Conservation (phyloP, 2,329 filamentous ascomycete genomes). For the Sporothrix pallida region DNA sequence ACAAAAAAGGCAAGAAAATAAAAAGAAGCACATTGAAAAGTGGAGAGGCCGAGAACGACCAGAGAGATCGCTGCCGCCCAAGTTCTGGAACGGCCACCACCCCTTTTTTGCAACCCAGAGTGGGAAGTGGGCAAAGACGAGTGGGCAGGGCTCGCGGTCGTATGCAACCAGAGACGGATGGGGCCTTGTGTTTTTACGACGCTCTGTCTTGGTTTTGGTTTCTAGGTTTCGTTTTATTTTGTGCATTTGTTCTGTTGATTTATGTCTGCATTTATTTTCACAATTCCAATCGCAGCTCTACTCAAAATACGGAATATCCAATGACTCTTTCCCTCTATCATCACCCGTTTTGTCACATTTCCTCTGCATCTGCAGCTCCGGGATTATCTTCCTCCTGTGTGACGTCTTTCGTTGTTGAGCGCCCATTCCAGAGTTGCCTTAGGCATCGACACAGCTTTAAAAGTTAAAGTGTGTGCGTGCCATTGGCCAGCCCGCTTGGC, state of each 20-base stretch:
- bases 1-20: background rate
- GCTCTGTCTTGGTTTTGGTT: background rate
- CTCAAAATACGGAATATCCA: too few relatives aligned
- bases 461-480: background rate
- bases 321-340: background rate
- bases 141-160: conserved; percentile 31
- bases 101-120: conserved; percentile 14
- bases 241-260: background rate
- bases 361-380: conserved; percentile 14
- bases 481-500: conserved; percentile 11
- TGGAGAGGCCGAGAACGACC: conserved; percentile 11
- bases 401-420: conserved; percentile 18
- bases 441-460: conserved; percentile 18
- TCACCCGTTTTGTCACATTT: conserved; percentile 1
- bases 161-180: background rate
- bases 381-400: conserved; percentile 20
- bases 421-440: background rate
- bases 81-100: conserved; percentile 25
- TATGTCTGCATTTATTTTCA: background rate
- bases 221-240: background rate
- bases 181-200: background rate
- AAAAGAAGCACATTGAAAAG: background rate
- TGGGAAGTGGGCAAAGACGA: conserved; percentile 16
- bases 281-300: background rate
- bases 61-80: background rate